Percentiles rank a stretch among this genome's conserved stretches.
phyloP scores from a whole-genome alignment of 2,329 filamentous ascomycete genomes.

The Phialemonium atrogriseum region DNA sequence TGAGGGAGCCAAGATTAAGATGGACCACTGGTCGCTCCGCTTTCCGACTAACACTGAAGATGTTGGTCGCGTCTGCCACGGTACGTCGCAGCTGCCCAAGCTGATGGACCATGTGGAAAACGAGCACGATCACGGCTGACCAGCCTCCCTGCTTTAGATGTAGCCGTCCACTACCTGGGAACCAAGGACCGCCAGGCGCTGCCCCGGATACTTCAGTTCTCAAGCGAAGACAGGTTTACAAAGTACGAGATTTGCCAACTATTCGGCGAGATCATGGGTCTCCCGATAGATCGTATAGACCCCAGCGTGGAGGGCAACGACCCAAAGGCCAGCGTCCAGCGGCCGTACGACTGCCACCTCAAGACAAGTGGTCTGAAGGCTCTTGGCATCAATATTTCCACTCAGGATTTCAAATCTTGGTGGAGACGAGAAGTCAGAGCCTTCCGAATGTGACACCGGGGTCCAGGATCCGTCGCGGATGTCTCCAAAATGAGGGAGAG shows the following conservation, averaged over 20 bases:
- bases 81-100: constrained; percentile 41
- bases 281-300: constrained; percentile 60
- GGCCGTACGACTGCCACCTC: constrained; percentile 83
- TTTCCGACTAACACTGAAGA: constrained; percentile 89
- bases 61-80: constrained; percentile 67
- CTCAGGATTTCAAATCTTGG: constrained; percentile 71
- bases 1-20: constrained; percentile 52
- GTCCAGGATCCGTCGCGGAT: too few relatives aligned
- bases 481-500: too few relatives aligned
- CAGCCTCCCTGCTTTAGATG: too few relatives aligned
- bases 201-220: constrained; percentile 72
- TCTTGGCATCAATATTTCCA: constrained; percentile 65
- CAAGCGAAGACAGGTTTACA: constrained; percentile 76
- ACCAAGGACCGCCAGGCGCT: constrained; percentile 41
- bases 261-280: constrained; percentile 71
- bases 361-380: constrained; percentile 67
- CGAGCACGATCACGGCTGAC: too few relatives aligned
- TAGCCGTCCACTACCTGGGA: constrained; percentile 60
- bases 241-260: constrained; percentile 82
- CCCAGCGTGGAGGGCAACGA: constrained; percentile 65
- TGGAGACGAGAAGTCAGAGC: constrained; percentile 61
- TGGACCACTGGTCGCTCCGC: constrained; percentile 79
- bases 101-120: too few relatives aligned
- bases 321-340: constrained; percentile 60
- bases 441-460: too few relatives aligned